Conservation (phyloP, 768 basidiomycete species). For the Amanita fuliginea region DNA sequence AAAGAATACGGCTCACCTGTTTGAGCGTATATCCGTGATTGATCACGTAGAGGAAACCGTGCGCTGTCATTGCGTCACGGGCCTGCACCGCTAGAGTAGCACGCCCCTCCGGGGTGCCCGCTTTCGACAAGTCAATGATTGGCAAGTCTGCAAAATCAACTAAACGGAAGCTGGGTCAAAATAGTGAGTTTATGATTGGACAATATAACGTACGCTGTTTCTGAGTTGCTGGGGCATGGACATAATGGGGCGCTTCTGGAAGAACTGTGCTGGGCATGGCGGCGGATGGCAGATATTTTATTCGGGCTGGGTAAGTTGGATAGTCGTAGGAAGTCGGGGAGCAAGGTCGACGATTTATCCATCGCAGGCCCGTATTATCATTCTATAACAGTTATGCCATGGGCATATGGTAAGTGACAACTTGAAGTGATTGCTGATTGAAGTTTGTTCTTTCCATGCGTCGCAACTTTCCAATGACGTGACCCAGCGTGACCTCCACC, state of each 20-base stretch:
- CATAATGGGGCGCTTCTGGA: constrained; percentile 12
- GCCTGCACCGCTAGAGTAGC: constrained; percentile 26
- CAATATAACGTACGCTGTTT: constrained; percentile 5
- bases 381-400: too few species aligned
- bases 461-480: too few species aligned
- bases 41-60: constrained; percentile 38
- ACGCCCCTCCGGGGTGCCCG: constrained; percentile 25
- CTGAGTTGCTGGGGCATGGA: constrained; percentile 9
- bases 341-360: too few species aligned
- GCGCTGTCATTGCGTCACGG: constrained; percentile 30
- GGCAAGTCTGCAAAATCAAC: constrained; percentile 37
- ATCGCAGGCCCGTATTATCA: too few species aligned
- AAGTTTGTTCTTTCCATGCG: too few species aligned
- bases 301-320: too few species aligned
- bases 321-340: too few species aligned
- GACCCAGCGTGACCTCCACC: too few species aligned
- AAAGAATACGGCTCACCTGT: constrained; percentile 19
- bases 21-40: constrained; percentile 32
- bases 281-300: too few species aligned
- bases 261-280: constrained; percentile 4
- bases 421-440: too few species aligned
- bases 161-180: constrained; percentile 3
- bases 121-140: constrained; percentile 38
- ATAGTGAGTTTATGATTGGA: too few species aligned
- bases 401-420: too few species aligned